Evolutionary conservation across 352 stramenopile genomes (phyloP).

Genomic region (Phytopythium vexans): DNA sequence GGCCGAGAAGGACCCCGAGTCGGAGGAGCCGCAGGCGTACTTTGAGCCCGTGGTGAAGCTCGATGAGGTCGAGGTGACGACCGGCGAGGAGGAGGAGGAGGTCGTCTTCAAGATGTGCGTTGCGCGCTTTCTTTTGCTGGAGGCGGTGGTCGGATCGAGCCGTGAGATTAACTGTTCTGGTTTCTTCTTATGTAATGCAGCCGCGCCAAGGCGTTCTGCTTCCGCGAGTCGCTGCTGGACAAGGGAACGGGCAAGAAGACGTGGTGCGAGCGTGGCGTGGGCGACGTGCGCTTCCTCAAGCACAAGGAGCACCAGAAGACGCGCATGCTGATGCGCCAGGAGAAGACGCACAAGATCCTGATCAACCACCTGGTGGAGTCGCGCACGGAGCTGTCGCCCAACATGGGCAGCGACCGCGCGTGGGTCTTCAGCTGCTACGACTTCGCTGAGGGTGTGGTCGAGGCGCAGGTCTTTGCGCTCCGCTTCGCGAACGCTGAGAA

Average conservation of each 20-base stretch:
- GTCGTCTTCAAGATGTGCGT: conserved; percentile 90
- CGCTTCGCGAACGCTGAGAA: conserved; percentile 96
- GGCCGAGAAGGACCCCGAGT: conserved; percentile 66
- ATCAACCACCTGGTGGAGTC: conserved; percentile 97
- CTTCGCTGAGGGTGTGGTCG: conserved; percentile 94
- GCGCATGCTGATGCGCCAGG: conserved; percentile 97
- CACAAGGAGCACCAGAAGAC: conserved; percentile 95
- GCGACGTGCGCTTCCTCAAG: conserved; percentile 96
- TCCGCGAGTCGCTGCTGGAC: conserved; percentile 96
- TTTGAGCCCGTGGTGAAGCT: conserved; percentile 89
- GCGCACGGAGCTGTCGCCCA: conserved; percentile 94
- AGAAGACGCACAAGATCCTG: conserved; percentile 99
- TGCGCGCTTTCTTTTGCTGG: not conserved
- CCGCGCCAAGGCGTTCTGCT: conserved; percentile 96
- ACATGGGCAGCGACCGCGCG: conserved; percentile 95
- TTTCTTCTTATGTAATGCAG: conserved; percentile 31
- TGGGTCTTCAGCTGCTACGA: conserved; percentile 99
- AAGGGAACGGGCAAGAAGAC: conserved; percentile 97
- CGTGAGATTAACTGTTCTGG: not conserved
- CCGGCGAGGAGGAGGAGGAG: conserved; percentile 97
- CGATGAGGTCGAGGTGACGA: conserved; percentile 95
- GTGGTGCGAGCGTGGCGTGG: conserved; percentile 97
- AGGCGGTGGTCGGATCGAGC: not conserved
- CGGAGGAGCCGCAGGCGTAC: conserved; percentile 85
- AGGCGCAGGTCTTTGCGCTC: conserved; percentile 88